phyloP scores from a whole-genome alignment of 1,284 basidiomycete species.

The Wallemia ichthyophaga region DNA sequence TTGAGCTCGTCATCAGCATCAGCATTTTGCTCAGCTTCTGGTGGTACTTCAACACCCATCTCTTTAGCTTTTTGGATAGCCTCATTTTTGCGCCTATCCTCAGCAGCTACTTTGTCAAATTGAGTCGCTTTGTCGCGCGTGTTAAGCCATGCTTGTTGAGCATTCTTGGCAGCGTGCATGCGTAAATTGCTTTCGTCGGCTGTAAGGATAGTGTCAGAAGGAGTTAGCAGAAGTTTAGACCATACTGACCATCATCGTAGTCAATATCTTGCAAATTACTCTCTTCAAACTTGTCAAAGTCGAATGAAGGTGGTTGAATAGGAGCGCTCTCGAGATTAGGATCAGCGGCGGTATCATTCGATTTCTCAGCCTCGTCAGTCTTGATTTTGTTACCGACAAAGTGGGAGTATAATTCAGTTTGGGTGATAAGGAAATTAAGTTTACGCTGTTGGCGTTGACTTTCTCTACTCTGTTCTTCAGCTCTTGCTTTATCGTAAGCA shows the following conservation, averaged over 20 bases:
- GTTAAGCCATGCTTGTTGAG: slow-evolving; percentile 57
- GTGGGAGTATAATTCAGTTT: slow-evolving; percentile 96
- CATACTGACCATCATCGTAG: slow-evolving; percentile 56
- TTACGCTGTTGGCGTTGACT: slow-evolving; percentile 83
- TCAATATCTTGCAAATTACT: slow-evolving; percentile 33
- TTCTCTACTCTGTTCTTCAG: slow-evolving; percentile 91
- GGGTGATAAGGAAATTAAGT: slow-evolving; percentile 94
- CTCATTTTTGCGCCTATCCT: slow-evolving; percentile 50
- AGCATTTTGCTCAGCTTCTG: slow-evolving; percentile 6
- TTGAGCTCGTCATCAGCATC: slow-evolving; percentile 86
- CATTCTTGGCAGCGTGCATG: slow-evolving; percentile 60
- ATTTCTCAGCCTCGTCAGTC: slow-evolving; percentile 72
- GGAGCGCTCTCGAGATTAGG: background rate
- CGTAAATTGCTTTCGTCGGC: slow-evolving; percentile 76
- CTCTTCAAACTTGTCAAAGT: background rate
- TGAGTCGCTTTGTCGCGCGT: slow-evolving; percentile 51
- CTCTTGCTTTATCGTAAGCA: slow-evolving; percentile 55
- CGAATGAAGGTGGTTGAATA: background rate
- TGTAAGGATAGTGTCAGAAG: slow-evolving; percentile 12
- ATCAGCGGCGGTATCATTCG: slow-evolving; percentile 22
- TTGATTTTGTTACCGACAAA: slow-evolving; percentile 97
- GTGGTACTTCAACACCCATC: slow-evolving; percentile 5
- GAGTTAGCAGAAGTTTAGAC: background rate
- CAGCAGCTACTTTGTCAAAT: slow-evolving; percentile 53
- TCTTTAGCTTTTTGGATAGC: slow-evolving; percentile 23